These are phyloP conservation scores for Thinopyrum elongatum DNA, from an alignment of 176 grass and related monocot species.

Conservation along the genomic window DNA sequence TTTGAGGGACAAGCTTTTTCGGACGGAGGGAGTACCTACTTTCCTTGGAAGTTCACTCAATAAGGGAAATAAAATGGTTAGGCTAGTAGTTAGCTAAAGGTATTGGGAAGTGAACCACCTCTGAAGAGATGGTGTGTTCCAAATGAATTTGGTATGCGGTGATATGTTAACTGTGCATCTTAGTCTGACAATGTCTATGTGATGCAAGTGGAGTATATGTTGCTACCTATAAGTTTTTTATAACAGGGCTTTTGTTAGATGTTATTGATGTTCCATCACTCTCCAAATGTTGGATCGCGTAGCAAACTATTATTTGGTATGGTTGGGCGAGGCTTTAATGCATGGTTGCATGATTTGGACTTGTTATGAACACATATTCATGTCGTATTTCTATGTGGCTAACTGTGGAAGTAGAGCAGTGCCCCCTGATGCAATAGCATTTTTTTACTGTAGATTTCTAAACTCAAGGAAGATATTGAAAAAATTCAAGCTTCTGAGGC, in stretches of 20 bases:
- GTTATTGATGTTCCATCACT: background rate
- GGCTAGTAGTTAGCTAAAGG: background rate
- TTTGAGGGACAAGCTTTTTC: too few species aligned
- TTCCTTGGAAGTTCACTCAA: background rate
- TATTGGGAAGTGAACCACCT: background rate
- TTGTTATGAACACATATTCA: background rate
- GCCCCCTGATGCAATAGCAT: background rate
- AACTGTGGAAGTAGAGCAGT: background rate
- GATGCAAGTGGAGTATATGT: background rate
- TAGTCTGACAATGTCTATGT: background rate
- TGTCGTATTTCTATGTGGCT: background rate
- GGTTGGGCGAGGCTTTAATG: background rate
- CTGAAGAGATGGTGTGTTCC: background rate
- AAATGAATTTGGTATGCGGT: background rate
- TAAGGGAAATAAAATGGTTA: background rate
- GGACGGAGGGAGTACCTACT: background rate
- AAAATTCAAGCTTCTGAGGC: slow-evolving; percentile 88
- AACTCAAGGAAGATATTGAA: slow-evolving; percentile 76
- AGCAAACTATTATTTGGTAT: background rate
- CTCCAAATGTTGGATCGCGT: background rate
- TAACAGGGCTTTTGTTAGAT: background rate
- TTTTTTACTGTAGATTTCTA: slow-evolving; percentile 58
- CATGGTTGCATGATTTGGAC: background rate
- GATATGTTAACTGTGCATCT: background rate
- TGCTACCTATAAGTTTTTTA: background rate